Base-by-base conservation (phyloP, 2,329 filamentous ascomycete species). In the Alternaria ethzedia region DNA sequence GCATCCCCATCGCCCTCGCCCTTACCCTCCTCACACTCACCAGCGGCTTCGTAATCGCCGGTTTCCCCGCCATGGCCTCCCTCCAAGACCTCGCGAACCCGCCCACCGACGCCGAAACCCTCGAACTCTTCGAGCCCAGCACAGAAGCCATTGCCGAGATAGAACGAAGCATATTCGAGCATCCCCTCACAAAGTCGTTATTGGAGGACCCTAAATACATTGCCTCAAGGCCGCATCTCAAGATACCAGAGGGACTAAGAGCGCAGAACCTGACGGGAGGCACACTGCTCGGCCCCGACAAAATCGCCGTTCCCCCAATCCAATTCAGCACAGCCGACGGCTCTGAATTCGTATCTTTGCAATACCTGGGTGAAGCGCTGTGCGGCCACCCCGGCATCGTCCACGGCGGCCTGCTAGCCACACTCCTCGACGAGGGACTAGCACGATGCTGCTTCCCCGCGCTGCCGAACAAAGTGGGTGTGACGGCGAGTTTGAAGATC, bases 301-400 rank as follows among this genome's bases (percentile, higher is more conserved):
- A 88, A 78, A 88, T 99, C 65, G 88, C 88, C 4, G 91, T 97
- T 1, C 94, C 95, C 4, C 94, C 95, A 2, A 85, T 93, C 49
- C 87, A 88, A 6, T 98, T 94, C 86, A 85, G 83, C 10, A 79
- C 79, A 5, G 46, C 49, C 57, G 91, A 96, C 70, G 85, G 87
- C 21, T 64, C 59, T 2, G 30, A 55, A 1, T 77, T 82, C 45
- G 88, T 94, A 6, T 88, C 89, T 13, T 86, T 98, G 45, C 86
- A 90, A 57, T 94, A 94, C 76, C 85, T 97, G 0, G 95, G 95
- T 2, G 82, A 86, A 3, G 89, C 92, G 72, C 83, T 98, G 44
- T 97, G 93, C 77, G 95, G 95, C 2, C 94, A 98, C 79, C 92
- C 93, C 6, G 93, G 92, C 3, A 93, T 98, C 66, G 87, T 97